Evolutionary conservation across 1,284 basidiomycete species (phyloP).

Genomic region (Microbotryum scabiosae): DNA sequence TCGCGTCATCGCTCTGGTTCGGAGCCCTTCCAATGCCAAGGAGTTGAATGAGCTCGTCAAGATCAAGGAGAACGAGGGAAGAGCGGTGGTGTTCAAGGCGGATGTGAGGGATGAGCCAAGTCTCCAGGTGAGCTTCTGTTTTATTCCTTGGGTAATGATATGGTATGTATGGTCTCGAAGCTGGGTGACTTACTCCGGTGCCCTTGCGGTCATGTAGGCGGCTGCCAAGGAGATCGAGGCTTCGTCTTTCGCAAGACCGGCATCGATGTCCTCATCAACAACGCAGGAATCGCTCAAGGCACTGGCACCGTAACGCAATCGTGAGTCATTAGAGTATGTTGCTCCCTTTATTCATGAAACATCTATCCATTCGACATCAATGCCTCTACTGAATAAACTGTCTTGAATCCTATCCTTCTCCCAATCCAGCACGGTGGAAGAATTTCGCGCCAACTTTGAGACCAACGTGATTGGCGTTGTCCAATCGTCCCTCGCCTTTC

Average conservation of each 20-base stretch:
- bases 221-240: conserved; percentile 1
- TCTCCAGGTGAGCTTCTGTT: too few species aligned
- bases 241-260: background rate
- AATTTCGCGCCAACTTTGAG: background rate
- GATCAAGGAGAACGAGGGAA: too few species aligned
- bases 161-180: too few species aligned
- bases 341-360: too few species aligned
- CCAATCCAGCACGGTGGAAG: background rate
- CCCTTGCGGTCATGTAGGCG: background rate
- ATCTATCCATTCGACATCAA: too few species aligned
- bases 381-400: too few species aligned
- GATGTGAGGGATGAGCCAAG: too few species aligned
- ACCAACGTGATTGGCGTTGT: conserved; percentile 7
- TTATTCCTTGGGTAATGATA: too few species aligned
- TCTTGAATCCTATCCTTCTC: background rate
- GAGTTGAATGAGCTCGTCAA: background rate
- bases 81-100: too few species aligned
- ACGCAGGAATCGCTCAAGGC: conserved; percentile 1
- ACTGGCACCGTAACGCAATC: background rate
- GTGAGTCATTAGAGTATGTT: too few species aligned
- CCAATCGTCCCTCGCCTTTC: background rate
- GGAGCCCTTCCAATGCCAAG: background rate
- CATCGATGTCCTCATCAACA: conserved; percentile 7
- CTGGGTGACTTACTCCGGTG: too few species aligned
- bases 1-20: background rate